Base-by-base conservation (phyloP, 2,329 filamentous ascomycete species). In the Diaporthe sp. region DNA sequence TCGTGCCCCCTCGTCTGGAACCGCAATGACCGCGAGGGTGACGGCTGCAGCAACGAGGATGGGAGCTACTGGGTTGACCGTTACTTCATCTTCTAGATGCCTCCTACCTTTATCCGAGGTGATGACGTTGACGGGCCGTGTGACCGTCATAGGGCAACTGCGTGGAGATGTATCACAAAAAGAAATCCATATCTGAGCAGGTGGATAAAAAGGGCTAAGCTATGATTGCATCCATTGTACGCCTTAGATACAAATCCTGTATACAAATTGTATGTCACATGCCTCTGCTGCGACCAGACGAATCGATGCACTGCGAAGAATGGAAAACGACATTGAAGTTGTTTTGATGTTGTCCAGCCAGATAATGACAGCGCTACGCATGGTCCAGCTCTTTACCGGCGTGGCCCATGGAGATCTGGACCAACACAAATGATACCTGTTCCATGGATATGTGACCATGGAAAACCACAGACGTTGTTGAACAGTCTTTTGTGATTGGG, bases 61-160 rank as follows among this genome's bases (percentile, higher is more conserved):
- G 68, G 68, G 19, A 47, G 54, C 40, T 71, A 58, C 54, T 58
- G 13, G 28, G 54, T 71, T 7, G 42, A 58, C 30, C 54, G 60
- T 25, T 66, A 47, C 60, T 66, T 66, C 42, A 66, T 66, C 60
- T 66, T 66, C 12, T 66, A 33, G n/a, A 12, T 17, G 42, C 1
- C n/a, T 42, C 3, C 15, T 64, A 22, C 1, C 7, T 38, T 42
- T 13, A 19, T 12, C 12, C 33, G 15, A 25, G 58, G 38, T 33
- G 9, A 13, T 50, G 25, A 33, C 2, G 42, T 9, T 8, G 25
- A 45, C 42, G 22, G 17, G 28, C 25, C 40, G 12, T 30, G 13
- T 38, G 42, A 33, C 17, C 25, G 42, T 12, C 25, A 30, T 40
- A 30, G 40, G 12, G 13, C 17, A 13, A 33, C 7, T 40, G 33